Evolutionary conservation across 257 asterid species (phyloP).

Genomic region (Lantana camara): DNA sequence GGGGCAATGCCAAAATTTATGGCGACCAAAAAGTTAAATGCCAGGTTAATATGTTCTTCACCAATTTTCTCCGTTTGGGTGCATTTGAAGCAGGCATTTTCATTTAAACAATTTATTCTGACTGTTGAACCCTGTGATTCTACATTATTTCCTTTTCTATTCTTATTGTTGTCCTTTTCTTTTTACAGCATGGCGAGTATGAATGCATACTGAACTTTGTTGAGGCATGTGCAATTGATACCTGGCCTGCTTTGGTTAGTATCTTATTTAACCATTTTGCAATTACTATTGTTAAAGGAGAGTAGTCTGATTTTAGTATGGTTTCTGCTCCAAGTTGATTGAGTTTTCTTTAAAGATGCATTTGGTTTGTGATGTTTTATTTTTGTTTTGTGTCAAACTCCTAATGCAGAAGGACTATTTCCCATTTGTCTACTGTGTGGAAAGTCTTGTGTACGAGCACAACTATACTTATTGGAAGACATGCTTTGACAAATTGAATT

Average conservation of each 20-base stretch:
- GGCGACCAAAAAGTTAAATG: constrained; percentile 32
- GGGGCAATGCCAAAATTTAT: constrained; percentile 50
- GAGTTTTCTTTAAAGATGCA: background rate
- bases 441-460: constrained; percentile 60
- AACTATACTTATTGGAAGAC: constrained; percentile 78
- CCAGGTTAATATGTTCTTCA: constrained; percentile 34
- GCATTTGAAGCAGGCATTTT: constrained; percentile 15
- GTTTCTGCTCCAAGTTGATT: background rate
- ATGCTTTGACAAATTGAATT: constrained; percentile 69
- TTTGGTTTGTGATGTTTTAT: constrained; percentile 7
- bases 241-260: constrained; percentile 93
- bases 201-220: constrained; percentile 83
- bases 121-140: constrained; percentile 12
- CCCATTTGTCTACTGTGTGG: constrained; percentile 86
- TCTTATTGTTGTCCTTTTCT: background rate
- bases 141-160: too few relatives aligned
- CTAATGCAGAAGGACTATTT: constrained; percentile 74
- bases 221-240: constrained; percentile 91
- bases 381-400: constrained; percentile 13
- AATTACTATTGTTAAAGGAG: background rate
- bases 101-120: background rate
- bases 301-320: constrained; percentile 5
- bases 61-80: constrained; percentile 7
- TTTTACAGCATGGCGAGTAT: constrained; percentile 70
- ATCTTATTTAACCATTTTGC: constrained; percentile 2